Conservation (phyloP, 2,329 filamentous ascomycete genomes). For the Colletotrichum sp. region DNA sequence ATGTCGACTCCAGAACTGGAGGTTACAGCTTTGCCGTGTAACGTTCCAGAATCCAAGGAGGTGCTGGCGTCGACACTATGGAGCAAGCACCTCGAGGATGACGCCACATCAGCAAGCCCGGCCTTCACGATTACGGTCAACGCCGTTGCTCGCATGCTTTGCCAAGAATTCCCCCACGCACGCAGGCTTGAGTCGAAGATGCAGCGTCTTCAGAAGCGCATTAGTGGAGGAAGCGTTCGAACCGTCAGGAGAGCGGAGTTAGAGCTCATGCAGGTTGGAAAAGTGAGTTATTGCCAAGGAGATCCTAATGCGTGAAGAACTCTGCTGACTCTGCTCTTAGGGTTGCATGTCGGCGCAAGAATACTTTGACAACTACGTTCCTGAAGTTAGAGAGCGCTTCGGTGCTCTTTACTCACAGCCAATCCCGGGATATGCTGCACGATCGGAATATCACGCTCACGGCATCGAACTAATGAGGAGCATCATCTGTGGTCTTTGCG, state of each 20-base stretch:
- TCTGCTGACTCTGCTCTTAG: slow-evolving; percentile 32
- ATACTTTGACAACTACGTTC: slow-evolving; percentile 48
- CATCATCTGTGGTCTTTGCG: slow-evolving; percentile 36
- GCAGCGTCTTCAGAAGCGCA: slow-evolving; percentile 36
- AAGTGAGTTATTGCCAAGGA: slow-evolving; percentile 39
- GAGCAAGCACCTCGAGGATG: slow-evolving; percentile 41
- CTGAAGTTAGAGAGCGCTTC: slow-evolving; percentile 44
- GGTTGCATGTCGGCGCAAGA: slow-evolving; percentile 36
- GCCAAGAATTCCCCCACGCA: slow-evolving; percentile 36
- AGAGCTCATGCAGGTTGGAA: slow-evolving; percentile 55
- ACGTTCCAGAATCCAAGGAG: slow-evolving; percentile 31
- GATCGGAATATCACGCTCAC: slow-evolving; percentile 46
- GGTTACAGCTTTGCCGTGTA: slow-evolving; percentile 41
- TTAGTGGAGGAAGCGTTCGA: slow-evolving; percentile 39
- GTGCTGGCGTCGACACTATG: slow-evolving; percentile 47
- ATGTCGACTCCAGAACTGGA: slow-evolving; percentile 49
- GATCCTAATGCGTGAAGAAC: too few relatives aligned
- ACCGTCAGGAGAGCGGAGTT: slow-evolving; percentile 55
- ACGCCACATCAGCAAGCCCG: slow-evolving; percentile 28
- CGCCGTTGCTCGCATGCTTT: slow-evolving; percentile 41
- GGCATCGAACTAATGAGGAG: slow-evolving; percentile 45
- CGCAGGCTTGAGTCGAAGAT: slow-evolving; percentile 38
- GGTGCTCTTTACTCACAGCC: slow-evolving; percentile 44
- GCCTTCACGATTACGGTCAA: slow-evolving; percentile 40
- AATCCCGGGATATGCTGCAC: slow-evolving; percentile 26